These are phyloP conservation scores for Phylloporus sp. DNA, from an alignment of 768 basidiomycete species.

Conservation along the genomic window DNA sequence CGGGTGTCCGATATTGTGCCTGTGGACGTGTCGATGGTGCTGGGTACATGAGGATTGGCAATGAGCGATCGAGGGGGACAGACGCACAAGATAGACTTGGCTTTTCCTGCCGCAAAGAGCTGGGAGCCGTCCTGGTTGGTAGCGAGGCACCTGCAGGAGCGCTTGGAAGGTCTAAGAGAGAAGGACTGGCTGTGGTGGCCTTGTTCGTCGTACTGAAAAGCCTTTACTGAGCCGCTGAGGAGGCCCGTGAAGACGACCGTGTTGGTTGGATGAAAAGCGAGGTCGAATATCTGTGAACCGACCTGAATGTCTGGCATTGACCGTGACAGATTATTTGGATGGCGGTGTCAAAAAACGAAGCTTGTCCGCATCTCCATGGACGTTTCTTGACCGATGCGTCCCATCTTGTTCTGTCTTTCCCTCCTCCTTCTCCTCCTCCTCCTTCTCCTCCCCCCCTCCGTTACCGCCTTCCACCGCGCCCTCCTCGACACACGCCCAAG, in stretches of 20 bases:
- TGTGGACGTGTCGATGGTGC: slow-evolving; percentile 63
- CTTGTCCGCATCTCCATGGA: slow-evolving; percentile 19
- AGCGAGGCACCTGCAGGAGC: slow-evolving; percentile 73
- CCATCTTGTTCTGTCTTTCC: slow-evolving; percentile 20
- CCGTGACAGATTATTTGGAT: background rate
- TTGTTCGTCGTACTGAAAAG: slow-evolving; percentile 72
- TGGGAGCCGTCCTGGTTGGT: slow-evolving; percentile 61
- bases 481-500: slow-evolving; percentile 21
- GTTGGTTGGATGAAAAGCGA: slow-evolving; percentile 76
- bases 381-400: slow-evolving; percentile 33
- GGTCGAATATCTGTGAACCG: slow-evolving; percentile 81
- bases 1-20: slow-evolving; percentile 46
- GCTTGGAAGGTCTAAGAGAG: slow-evolving; percentile 68
- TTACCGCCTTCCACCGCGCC: slow-evolving; percentile 29
- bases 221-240: slow-evolving; percentile 78
- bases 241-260: slow-evolving; percentile 73
- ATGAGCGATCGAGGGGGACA: background rate
- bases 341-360: background rate
- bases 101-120: slow-evolving; percentile 79
- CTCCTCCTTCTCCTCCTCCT: slow-evolving; percentile 24
- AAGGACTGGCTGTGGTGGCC: slow-evolving; percentile 55
- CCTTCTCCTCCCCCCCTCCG: slow-evolving; percentile 29
- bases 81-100: slow-evolving; percentile 71
- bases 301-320: slow-evolving; percentile 62
- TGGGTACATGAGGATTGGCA: slow-evolving; percentile 27